Conservation (phyloP, 441 rosid genomes). For the Gossypium lobatum region DNA sequence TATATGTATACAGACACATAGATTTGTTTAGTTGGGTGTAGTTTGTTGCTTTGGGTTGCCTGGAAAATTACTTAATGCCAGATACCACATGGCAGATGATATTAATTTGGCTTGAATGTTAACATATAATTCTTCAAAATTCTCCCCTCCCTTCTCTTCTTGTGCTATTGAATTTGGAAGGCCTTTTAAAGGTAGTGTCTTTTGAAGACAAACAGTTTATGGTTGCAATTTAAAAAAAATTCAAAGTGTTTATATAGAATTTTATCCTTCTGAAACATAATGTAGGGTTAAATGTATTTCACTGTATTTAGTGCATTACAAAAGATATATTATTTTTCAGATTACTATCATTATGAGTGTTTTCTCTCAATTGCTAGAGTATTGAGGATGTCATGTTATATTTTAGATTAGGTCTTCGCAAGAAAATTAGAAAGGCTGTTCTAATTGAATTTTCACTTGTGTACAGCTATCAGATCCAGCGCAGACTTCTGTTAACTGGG, state of each 20-base stretch:
- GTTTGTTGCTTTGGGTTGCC: not conserved
- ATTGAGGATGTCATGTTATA: not conserved
- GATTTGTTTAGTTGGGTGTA: not conserved
- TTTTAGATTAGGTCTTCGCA: conserved; percentile 1
- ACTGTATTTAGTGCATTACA: not conserved
- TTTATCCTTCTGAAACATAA: not conserved
- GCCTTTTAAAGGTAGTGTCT: not conserved
- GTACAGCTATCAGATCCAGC: conserved; percentile 86
- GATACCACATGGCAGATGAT: not conserved
- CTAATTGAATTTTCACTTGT: conserved; percentile 26
- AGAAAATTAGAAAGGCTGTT: conserved; percentile 10
- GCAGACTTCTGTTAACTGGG: conserved; percentile 93
- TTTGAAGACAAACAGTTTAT: not conserved
- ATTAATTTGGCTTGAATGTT: not conserved
- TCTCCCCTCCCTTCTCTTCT: not conserved
- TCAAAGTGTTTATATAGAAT: not conserved
- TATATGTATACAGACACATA: not conserved
- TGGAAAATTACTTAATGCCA: not conserved
- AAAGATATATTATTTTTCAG: not conserved
- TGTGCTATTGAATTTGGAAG: conserved; percentile 4
- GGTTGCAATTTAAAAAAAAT: not conserved
- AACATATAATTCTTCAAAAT: not conserved
- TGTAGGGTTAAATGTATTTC: not conserved
- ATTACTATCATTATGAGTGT: not conserved
- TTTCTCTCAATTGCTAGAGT: not conserved